phyloP scores from a whole-genome alignment of 805 yeast genomes.

The Wickerhamiella sergipiensis region DNA sequence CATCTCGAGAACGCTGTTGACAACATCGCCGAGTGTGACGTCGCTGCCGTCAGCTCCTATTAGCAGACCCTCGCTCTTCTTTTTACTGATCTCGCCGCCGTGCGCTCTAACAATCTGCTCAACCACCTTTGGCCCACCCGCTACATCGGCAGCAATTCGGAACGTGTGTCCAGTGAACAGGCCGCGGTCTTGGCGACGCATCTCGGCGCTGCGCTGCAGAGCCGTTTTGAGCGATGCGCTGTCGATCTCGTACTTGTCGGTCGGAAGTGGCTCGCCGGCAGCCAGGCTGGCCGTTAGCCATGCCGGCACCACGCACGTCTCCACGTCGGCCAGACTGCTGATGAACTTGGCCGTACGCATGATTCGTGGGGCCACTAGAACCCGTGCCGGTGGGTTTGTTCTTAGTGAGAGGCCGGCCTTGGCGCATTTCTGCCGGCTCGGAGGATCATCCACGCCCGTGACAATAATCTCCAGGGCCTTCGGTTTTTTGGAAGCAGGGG shows the following conservation, averaged over 20 bases:
- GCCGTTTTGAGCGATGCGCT: constrained; percentile 7
- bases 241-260: constrained; percentile 16
- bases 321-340: constrained; percentile 44
- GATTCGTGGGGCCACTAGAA: constrained; percentile 61
- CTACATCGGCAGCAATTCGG: constrained; percentile 42
- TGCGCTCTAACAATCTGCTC: constrained; percentile 46
- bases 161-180: constrained; percentile 39
- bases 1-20: constrained; percentile 14
- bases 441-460: constrained; percentile 19
- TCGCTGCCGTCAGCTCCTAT: constrained; percentile 8
- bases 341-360: constrained; percentile 80
- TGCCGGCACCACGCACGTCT: constrained; percentile 16
- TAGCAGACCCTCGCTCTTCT: neutral
- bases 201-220: constrained; percentile 5
- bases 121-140: constrained; percentile 47
- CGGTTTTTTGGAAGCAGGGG: neutral
- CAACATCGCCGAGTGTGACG: constrained; percentile 9
- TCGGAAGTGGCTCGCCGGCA: constrained; percentile 11
- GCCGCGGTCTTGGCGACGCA: constrained; percentile 9
- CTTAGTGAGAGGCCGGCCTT: constrained; percentile 45
- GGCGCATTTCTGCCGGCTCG: constrained; percentile 14
- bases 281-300: constrained; percentile 18
- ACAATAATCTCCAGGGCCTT: constrained; percentile 10
- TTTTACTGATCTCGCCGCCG: constrained; percentile 30
- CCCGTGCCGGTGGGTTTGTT: constrained; percentile 28